These are phyloP conservation scores for Drosera spatulata DNA, from an alignment of 179 eudicot genomes.

Conservation along the genomic window DNA sequence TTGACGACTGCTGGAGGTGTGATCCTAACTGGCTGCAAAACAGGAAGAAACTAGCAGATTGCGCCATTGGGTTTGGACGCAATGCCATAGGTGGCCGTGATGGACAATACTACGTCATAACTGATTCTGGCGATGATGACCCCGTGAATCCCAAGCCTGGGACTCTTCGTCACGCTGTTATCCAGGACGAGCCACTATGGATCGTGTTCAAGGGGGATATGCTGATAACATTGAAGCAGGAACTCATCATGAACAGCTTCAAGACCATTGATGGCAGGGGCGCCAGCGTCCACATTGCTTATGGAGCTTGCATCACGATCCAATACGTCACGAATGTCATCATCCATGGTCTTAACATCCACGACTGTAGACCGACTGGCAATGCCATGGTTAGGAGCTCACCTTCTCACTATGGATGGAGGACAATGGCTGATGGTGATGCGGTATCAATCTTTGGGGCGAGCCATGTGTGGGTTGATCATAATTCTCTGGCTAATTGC, in stretches of 20 bases:
- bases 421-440: constrained; percentile 53
- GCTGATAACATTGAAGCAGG: constrained; percentile 33
- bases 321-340: constrained; percentile 32
- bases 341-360: constrained; percentile 32
- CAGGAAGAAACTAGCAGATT: constrained; percentile 40
- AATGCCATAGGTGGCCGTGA: constrained; percentile 43
- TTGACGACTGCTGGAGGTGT: constrained; percentile 85
- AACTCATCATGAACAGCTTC: constrained; percentile 72
- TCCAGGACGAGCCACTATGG: constrained; percentile 54
- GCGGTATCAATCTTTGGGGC: constrained; percentile 68
- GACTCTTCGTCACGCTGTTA: constrained; percentile 60
- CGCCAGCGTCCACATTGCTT: constrained; percentile 62
- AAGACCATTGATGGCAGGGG: constrained; percentile 57
- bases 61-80: constrained; percentile 43
- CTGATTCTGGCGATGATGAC: constrained; percentile 36
- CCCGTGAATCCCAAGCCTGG: constrained; percentile 32
- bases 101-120: constrained; percentile 27
- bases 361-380: constrained; percentile 36
- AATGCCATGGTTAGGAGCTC: constrained; percentile 40
- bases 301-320: constrained; percentile 43
- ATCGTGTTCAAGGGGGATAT: constrained; percentile 54
- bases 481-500: constrained; percentile 61
- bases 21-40: constrained; percentile 31
- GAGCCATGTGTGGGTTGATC: constrained; percentile 80
- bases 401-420: constrained; percentile 32